phyloP scores from a whole-genome alignment of 257 asterid species.

The Ehretia macrophylla region DNA sequence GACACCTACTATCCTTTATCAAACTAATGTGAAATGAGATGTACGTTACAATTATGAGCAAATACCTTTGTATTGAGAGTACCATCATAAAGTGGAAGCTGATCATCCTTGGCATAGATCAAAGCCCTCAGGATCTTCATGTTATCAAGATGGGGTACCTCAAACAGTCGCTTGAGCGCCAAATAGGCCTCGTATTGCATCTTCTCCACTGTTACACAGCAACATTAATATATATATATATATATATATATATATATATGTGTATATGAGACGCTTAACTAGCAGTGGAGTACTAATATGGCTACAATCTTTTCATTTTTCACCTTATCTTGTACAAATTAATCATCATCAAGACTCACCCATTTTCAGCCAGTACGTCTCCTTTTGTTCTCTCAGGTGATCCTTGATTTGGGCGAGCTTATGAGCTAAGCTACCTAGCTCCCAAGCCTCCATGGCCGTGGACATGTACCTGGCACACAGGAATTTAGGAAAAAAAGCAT shows the following conservation, averaged over 20 bases:
- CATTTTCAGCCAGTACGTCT: constrained; percentile 11
- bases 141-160: constrained; percentile 25
- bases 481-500: no score
- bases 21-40: not conserved
- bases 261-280: no score
- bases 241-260: no score
- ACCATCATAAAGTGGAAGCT: constrained; percentile 30
- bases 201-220: constrained; percentile 24
- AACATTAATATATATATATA: not conserved
- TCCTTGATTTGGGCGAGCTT: constrained; percentile 22
- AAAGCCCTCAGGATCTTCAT: constrained; percentile 21
- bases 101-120: constrained; percentile 30
- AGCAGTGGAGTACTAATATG: no score
- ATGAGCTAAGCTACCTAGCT: constrained; percentile 25
- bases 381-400: constrained; percentile 18
- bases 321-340: no score
- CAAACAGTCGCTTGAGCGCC: constrained; percentile 20
- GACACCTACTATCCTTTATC: not conserved
- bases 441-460: constrained; percentile 27
- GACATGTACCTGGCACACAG: constrained; percentile 8
- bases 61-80: constrained; percentile 23
- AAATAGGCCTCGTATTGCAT: constrained; percentile 17
- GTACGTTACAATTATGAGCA: not conserved
- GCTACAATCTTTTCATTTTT: no score
- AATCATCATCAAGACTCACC: constrained; percentile 10